phyloP scores from a whole-genome alignment of 164 flowering plant genomes.

The Magnolia sinica region DNA sequence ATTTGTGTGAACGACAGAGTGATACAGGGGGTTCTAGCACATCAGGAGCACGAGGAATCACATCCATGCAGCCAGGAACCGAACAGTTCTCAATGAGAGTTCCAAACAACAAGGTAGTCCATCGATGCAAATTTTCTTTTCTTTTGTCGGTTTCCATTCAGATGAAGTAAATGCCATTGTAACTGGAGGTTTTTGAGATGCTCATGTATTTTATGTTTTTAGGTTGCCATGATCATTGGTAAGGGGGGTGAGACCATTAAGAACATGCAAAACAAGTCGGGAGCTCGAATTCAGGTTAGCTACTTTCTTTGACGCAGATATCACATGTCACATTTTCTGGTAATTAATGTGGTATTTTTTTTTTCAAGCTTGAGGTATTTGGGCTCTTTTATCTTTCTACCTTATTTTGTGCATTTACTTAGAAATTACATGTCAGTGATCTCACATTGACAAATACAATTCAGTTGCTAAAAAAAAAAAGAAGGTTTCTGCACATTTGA shows the following conservation, averaged over 20 bases:
- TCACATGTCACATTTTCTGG: background rate
- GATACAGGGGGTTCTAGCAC: constrained; percentile 72
- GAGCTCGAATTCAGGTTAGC: constrained; percentile 91
- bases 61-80: constrained; percentile 37
- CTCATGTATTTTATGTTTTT: constrained; percentile 7
- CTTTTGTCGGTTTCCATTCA: background rate
- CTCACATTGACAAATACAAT: too few relatives aligned
- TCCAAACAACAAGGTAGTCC: constrained; percentile 71
- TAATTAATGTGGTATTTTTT: background rate
- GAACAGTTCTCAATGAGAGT: constrained; percentile 61
- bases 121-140: too few relatives aligned
- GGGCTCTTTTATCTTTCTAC: too few relatives aligned
- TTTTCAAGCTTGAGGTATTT: background rate
- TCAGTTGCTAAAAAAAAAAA: too few relatives aligned
- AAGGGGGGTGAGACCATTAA: constrained; percentile 96
- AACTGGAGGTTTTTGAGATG: background rate
- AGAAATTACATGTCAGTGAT: too few relatives aligned
- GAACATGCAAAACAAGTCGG: constrained; percentile 81
- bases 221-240: constrained; percentile 95
- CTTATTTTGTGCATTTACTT: too few relatives aligned
- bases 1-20: constrained; percentile 34
- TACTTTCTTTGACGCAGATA: background rate
- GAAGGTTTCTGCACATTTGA: too few relatives aligned
- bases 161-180: background rate
- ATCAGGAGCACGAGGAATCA: constrained; percentile 44